Conservation (phyloP, 2,329 filamentous ascomycete genomes). For the Cladobotryum protrusum region DNA sequence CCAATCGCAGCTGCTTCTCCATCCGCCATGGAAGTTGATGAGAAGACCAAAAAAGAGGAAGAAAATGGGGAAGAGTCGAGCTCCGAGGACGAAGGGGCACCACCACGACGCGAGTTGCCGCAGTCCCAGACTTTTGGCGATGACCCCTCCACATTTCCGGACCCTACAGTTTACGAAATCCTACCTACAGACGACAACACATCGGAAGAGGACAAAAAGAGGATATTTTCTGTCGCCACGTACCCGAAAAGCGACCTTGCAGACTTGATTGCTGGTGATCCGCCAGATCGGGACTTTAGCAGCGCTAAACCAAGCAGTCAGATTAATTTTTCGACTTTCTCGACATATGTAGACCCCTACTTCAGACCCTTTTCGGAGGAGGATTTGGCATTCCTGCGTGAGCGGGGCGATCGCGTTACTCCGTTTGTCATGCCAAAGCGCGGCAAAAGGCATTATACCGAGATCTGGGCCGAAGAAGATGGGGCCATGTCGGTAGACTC, state of each 20-base stretch:
- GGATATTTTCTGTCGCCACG: slow-evolving; percentile 78
- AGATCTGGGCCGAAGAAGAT: slow-evolving; percentile 93
- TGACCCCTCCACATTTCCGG: slow-evolving; percentile 83
- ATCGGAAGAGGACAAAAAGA: slow-evolving; percentile 76
- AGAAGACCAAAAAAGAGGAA: slow-evolving; percentile 39
- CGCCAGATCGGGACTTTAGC: slow-evolving; percentile 93
- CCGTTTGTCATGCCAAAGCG: slow-evolving; percentile 84
- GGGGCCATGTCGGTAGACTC: slow-evolving; percentile 69
- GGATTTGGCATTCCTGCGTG: slow-evolving; percentile 85
- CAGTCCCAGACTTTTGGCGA: slow-evolving; percentile 87
- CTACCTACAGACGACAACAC: slow-evolving; percentile 66
- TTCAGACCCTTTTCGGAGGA: slow-evolving; percentile 87
- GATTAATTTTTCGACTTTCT: slow-evolving; percentile 88
- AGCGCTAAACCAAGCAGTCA: slow-evolving; percentile 90
- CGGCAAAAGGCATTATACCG: slow-evolving; percentile 78
- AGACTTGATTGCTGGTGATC: slow-evolving; percentile 79
- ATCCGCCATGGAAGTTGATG: slow-evolving; percentile 53
- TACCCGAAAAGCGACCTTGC: slow-evolving; percentile 78
- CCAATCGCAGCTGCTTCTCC: slow-evolving; percentile 47
- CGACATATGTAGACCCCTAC: slow-evolving; percentile 86
- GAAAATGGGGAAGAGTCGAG: slow-evolving; percentile 45
- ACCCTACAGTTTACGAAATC: slow-evolving; percentile 94
- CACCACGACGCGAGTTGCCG: slow-evolving; percentile 58
- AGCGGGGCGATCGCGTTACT: slow-evolving; percentile 75
- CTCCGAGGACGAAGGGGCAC: slow-evolving; percentile 54